A percentile compares a stretch with the other conserved stretches of the same genome.
phyloP scores from a whole-genome alignment of 1,284 basidiomycete species.

The Schizopora paradoxa region DNA sequence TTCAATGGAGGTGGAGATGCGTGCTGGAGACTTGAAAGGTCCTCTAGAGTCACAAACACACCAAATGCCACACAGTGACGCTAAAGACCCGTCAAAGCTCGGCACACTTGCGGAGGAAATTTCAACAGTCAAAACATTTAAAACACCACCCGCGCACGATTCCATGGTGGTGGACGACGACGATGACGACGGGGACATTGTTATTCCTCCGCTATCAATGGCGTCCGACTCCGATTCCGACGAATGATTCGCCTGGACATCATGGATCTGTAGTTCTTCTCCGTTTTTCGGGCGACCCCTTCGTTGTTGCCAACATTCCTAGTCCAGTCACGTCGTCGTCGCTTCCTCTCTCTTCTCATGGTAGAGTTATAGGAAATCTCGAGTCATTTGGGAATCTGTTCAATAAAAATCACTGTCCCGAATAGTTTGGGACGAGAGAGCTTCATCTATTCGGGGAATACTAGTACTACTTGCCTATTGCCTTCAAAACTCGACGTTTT shows the following conservation, averaged over 20 bases:
- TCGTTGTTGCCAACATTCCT: too few relatives aligned
- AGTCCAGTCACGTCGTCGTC: neutral
- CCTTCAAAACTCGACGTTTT: slow-evolving; percentile 17
- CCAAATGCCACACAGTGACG: too few relatives aligned
- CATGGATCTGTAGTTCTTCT: neutral
- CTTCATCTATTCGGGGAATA: slow-evolving; percentile 57
- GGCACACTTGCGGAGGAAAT: too few relatives aligned
- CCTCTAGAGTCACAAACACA: too few relatives aligned
- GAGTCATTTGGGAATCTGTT: too few relatives aligned
- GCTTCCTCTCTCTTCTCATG: too few relatives aligned
- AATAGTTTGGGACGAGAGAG: slow-evolving; percentile 4
- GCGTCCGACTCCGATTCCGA: slow-evolving; percentile 42
- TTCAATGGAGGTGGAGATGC: too few relatives aligned
- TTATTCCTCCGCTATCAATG: slow-evolving; percentile 48
- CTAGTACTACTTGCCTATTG: slow-evolving; percentile 66
- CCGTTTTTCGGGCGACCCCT: slow-evolving; percentile 1
- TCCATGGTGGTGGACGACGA: slow-evolving; percentile 29
- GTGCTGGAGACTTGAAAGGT: too few relatives aligned
- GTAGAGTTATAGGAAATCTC: too few relatives aligned
- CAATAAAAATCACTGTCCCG: slow-evolving; percentile 11
- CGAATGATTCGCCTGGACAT: slow-evolving; percentile 24
- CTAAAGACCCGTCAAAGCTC: too few relatives aligned
- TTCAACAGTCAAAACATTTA: neutral
- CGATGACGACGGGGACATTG: slow-evolving; percentile 47
- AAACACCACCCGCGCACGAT: neutral